These are phyloP conservation scores for Scedosporium aurantiacum DNA, from an alignment of 2,329 filamentous ascomycete species.

Conservation along the genomic window DNA sequence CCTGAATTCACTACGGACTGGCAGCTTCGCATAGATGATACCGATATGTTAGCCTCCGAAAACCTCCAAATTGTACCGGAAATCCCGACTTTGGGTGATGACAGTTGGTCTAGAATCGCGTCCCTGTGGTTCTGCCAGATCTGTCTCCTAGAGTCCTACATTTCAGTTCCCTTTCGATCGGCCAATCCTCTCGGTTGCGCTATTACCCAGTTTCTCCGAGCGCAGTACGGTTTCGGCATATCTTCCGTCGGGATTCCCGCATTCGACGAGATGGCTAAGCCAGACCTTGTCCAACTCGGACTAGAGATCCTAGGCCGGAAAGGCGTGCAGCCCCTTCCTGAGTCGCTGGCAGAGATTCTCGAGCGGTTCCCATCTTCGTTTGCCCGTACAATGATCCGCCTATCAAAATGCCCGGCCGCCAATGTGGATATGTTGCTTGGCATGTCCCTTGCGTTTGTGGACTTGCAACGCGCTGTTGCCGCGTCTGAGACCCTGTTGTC, in stretches of 20 bases:
- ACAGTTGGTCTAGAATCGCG: too few species aligned
- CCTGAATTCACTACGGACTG: not conserved
- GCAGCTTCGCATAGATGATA: not conserved
- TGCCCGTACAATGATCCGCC: constrained; percentile 4
- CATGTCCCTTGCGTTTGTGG: not conserved
- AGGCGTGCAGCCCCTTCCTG: not conserved
- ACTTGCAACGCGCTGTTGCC: not conserved
- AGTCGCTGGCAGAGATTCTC: not conserved
- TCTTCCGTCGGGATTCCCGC: not conserved
- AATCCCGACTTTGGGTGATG: not conserved
- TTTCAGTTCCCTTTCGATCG: not conserved
- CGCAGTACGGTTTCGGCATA: not conserved
- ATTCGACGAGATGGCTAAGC: not conserved
- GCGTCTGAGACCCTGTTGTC: not conserved
- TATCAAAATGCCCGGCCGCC: not conserved
- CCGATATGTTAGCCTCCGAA: not conserved
- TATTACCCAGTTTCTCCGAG: not conserved
- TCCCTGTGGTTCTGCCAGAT: not conserved
- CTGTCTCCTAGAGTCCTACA: not conserved
- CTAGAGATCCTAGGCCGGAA: not conserved
- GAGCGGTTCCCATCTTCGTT: not conserved
- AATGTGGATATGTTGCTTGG: not conserved
- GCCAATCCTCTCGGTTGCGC: not conserved
- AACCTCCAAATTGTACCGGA: not conserved
- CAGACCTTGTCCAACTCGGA: not conserved